These are phyloP conservation scores for Fusarium incarnatum DNA, from an alignment of 2,329 filamentous ascomycete genomes.

Conservation along the genomic window DNA sequence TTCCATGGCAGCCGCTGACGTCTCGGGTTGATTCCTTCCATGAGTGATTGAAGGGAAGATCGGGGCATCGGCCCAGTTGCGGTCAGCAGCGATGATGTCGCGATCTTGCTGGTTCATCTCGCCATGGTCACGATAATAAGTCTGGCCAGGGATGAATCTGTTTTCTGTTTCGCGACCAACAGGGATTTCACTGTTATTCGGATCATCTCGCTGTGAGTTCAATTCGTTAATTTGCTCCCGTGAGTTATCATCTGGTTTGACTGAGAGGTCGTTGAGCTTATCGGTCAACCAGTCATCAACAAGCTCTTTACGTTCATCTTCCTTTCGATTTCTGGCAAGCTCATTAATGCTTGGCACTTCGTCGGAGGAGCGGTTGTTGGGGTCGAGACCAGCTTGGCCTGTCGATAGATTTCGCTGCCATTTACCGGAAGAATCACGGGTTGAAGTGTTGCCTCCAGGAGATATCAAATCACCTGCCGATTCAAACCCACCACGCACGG, in stretches of 20 bases:
- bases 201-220: slow-evolving; percentile 42
- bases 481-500: slow-evolving; percentile 51
- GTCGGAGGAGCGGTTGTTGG: slow-evolving; percentile 56
- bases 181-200: slow-evolving; percentile 56
- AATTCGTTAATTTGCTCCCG: slow-evolving; percentile 38
- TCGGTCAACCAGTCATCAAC: slow-evolving; percentile 64
- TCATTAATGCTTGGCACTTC: slow-evolving; percentile 65
- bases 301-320: slow-evolving; percentile 60
- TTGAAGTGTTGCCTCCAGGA: slow-evolving; percentile 40
- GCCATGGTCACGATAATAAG: slow-evolving; percentile 59
- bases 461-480: slow-evolving; percentile 57
- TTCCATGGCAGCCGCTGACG: slow-evolving; percentile 66
- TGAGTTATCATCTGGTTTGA: slow-evolving; percentile 44
- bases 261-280: slow-evolving; percentile 47
- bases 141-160: slow-evolving; percentile 59
- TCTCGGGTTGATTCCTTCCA: slow-evolving; percentile 59
- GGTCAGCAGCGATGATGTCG: slow-evolving; percentile 61
- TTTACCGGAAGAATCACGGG: slow-evolving; percentile 56
- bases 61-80: slow-evolving; percentile 64
- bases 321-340: slow-evolving; percentile 55
- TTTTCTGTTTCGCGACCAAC: slow-evolving; percentile 64
- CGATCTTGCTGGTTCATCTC: slow-evolving; percentile 60
- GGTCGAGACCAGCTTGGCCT: slow-evolving; percentile 61
- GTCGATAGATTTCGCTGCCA: slow-evolving; percentile 56
- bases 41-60: slow-evolving; percentile 58